Conservation (phyloP, 257 asterid genomes). For the Salvia rosmarinus region DNA sequence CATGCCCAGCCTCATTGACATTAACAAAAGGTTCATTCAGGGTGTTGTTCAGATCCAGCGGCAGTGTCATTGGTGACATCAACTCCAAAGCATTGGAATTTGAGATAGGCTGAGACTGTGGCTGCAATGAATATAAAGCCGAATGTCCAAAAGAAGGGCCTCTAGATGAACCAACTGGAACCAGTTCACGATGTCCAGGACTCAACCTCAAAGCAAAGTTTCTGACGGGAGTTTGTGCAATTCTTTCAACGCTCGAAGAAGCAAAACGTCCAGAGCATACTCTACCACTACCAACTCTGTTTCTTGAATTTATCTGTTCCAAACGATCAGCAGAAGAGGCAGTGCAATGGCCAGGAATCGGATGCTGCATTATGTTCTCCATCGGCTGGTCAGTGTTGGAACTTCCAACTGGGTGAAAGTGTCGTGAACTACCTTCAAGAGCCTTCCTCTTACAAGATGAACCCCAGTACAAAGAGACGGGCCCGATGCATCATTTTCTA, state of each 20-base stretch:
- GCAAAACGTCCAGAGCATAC: constrained; percentile 43
- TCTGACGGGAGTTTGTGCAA: constrained; percentile 51
- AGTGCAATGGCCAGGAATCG: constrained; percentile 43
- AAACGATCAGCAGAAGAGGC: constrained; percentile 38
- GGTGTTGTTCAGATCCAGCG: constrained; percentile 39
- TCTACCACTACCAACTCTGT: constrained; percentile 42
- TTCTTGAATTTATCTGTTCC: constrained; percentile 51
- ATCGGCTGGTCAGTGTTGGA: constrained; percentile 52
- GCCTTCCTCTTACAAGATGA: constrained; percentile 80
- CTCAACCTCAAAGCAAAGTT: constrained; percentile 39
- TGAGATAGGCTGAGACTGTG: constrained; percentile 35
- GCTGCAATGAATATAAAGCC: constrained; percentile 36
- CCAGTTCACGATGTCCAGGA: constrained; percentile 49
- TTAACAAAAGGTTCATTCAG: constrained; percentile 45
- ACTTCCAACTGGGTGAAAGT: constrained; percentile 58
- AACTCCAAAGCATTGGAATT: constrained; percentile 42
- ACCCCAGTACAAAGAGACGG: constrained; percentile 69
- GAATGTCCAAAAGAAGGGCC: constrained; percentile 46
- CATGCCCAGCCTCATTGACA: constrained; percentile 47
- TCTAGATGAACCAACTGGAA: constrained; percentile 41
- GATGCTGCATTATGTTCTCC: constrained; percentile 44
- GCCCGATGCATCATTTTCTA: constrained; percentile 52
- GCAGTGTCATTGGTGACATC: constrained; percentile 46
- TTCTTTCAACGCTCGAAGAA: constrained; percentile 44
- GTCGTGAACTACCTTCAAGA: constrained; percentile 74